Conservation (phyloP, 768 basidiomycete genomes). For the Chlorophyllum brunneum region DNA sequence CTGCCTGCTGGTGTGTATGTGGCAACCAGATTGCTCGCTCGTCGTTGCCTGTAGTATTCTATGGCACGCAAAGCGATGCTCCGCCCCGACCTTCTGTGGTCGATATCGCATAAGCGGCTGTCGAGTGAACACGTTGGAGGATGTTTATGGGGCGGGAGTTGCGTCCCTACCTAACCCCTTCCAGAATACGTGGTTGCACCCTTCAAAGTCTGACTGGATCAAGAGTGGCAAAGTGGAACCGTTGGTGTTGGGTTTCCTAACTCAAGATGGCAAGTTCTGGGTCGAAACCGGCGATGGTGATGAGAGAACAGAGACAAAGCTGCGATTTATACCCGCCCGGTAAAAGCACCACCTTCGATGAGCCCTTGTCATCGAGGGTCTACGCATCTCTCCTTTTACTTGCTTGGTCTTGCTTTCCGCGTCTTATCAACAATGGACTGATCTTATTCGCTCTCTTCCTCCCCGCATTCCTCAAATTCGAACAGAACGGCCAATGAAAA, state of each 20-base stretch:
- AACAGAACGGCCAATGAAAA: constrained; percentile 96
- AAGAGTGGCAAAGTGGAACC: background rate
- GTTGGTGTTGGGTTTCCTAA: background rate
- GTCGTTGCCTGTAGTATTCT: background rate
- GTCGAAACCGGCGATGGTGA: background rate
- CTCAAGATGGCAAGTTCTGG: background rate
- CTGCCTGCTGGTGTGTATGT: background rate
- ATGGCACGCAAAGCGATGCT: background rate
- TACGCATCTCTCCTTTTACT: constrained; percentile 28
- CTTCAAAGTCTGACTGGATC: background rate
- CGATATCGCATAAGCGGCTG: constrained; percentile 12
- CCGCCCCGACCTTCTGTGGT: background rate
- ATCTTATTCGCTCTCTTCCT: constrained; percentile 35
- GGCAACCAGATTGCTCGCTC: background rate
- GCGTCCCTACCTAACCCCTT: constrained; percentile 24
- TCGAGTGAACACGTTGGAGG: constrained; percentile 20
- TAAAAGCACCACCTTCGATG: constrained; percentile 20
- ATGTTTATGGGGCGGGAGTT: constrained; percentile 17
- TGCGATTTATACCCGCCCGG: constrained; percentile 27
- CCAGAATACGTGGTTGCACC: constrained; percentile 17
- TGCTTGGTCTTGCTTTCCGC: constrained; percentile 36
- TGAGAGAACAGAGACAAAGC: constrained; percentile 37
- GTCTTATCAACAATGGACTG: constrained; percentile 44
- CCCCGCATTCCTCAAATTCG: constrained; percentile 35
- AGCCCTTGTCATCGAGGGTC: constrained; percentile 23